Evolutionary conservation across 2,329 filamentous ascomycete genomes (phyloP).

Genomic region (Aspergillus spinulosporus): DNA sequence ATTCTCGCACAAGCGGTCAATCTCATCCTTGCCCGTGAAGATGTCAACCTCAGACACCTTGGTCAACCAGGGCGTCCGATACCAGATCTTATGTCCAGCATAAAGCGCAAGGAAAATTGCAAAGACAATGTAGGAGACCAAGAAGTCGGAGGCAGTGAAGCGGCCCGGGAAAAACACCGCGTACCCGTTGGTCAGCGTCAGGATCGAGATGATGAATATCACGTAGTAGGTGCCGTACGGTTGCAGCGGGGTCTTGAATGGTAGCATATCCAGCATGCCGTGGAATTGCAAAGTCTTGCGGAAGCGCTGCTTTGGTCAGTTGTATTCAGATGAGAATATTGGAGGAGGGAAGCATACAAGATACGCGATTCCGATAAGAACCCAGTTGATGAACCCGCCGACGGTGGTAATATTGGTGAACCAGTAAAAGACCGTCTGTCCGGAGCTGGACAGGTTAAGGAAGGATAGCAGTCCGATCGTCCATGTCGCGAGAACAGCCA

Average conservation of each 20-base stretch:
- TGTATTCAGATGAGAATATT: slow-evolving; percentile 15
- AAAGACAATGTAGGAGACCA: slow-evolving; percentile 58
- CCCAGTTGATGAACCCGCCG: slow-evolving; percentile 36
- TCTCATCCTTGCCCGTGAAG: slow-evolving; percentile 47
- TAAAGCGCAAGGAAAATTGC: slow-evolving; percentile 51
- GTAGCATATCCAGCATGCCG: slow-evolving; percentile 45
- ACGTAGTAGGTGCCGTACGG: slow-evolving; percentile 56
- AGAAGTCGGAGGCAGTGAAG: slow-evolving; percentile 51
- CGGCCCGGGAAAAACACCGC: slow-evolving; percentile 53
- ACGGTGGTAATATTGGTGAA: slow-evolving; percentile 44
- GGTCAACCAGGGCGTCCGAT: slow-evolving; percentile 33
- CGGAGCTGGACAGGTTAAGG: slow-evolving; percentile 38
- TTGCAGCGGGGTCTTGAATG: slow-evolving; percentile 53
- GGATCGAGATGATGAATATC: slow-evolving; percentile 48
- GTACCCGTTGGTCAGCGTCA: slow-evolving; percentile 60
- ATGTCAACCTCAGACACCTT: slow-evolving; percentile 46
- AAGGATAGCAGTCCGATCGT: slow-evolving; percentile 36
- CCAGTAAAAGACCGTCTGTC: slow-evolving; percentile 44
- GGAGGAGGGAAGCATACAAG: slow-evolving; percentile 40
- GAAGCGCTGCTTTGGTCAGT: slow-evolving; percentile 51
- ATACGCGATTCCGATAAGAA: slow-evolving; percentile 48
- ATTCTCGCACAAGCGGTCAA: slow-evolving; percentile 46
- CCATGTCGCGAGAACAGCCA: slow-evolving; percentile 46
- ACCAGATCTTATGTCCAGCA: slow-evolving; percentile 39
- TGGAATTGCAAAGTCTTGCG: slow-evolving; percentile 55